Evolutionary conservation across 139 green algal genomes (phyloP).

Genomic region (Chlamydomonas incerta): DNA sequence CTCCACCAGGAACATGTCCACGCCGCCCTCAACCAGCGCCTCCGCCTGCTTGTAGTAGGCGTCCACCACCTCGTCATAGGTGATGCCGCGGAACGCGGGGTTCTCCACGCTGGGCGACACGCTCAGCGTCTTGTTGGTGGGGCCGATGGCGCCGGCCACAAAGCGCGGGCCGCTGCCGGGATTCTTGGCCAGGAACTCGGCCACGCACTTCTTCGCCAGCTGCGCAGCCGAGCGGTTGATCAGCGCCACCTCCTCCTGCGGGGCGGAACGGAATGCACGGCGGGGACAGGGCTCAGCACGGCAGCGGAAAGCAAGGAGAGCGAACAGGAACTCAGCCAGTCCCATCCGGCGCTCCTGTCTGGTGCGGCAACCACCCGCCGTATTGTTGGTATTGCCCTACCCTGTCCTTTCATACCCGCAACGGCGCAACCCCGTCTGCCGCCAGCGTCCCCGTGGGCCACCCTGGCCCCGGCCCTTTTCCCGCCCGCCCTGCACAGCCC

Average conservation of each 20-base stretch:
- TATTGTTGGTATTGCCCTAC: no score
- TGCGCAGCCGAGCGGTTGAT: constrained; percentile 93
- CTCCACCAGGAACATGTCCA: constrained; percentile 98
- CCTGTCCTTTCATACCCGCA: no score
- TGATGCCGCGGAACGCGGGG: constrained; percentile 93
- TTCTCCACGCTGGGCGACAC: constrained; percentile 98
- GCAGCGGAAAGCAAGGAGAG: no score
- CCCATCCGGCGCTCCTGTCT: no score
- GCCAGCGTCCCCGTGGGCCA: no score
- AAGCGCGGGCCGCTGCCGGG: constrained; percentile 85
- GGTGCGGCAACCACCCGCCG: no score
- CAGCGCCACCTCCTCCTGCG: constrained; percentile 81
- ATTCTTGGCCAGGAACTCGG: constrained; percentile 82
- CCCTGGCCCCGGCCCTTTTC: no score
- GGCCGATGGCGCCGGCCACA: constrained; percentile 94
- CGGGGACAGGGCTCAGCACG: no score
- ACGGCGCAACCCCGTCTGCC: no score
- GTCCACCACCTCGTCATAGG: constrained; percentile 95
- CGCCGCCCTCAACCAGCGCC: constrained; percentile 89
- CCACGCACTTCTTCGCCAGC: constrained; percentile 85
- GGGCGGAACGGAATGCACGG: no score
- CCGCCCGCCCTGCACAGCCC: no score
- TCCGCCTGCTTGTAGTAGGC: constrained; percentile 94
- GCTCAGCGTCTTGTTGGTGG: constrained; percentile 97
- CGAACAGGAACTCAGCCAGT: no score